These are phyloP conservation scores for Diaporthe velutina DNA, from an alignment of 2,329 filamentous ascomycete genomes.

Conservation along the genomic window DNA sequence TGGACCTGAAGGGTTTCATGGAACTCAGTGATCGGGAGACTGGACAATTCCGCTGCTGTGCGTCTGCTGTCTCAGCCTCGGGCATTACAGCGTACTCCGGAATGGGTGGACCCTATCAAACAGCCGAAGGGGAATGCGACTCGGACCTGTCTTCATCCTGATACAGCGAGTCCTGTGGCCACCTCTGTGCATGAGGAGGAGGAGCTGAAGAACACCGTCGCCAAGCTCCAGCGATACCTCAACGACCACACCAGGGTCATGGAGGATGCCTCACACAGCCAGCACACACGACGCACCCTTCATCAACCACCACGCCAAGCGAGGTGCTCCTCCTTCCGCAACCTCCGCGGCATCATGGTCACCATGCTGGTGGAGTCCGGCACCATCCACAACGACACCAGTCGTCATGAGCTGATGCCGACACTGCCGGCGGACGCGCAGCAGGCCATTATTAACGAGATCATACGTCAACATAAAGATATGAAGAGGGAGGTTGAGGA, in stretches of 20 bases:
- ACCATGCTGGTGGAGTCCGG: background rate
- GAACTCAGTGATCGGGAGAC: too few relatives aligned
- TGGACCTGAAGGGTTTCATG: background rate
- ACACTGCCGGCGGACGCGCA: background rate
- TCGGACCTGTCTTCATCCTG: too few relatives aligned
- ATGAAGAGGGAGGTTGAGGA: background rate
- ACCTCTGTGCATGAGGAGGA: too few relatives aligned
- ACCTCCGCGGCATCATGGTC: background rate
- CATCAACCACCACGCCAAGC: too few relatives aligned
- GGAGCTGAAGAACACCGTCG: background rate
- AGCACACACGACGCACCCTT: too few relatives aligned
- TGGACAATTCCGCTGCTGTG: too few relatives aligned
- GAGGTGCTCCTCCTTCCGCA: background rate
- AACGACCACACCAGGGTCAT: background rate
- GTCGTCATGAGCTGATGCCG: background rate
- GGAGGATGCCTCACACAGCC: too few relatives aligned
- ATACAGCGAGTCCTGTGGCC: too few relatives aligned
- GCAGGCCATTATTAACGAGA: background rate
- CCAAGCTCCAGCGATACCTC: background rate
- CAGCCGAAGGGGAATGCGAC: too few relatives aligned
- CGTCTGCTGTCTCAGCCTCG: too few relatives aligned
- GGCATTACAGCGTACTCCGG: too few relatives aligned
- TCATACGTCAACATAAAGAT: background rate
- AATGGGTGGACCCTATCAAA: too few relatives aligned
- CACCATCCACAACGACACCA: background rate